Percentiles rank a stretch among this genome's conserved stretches.
These are phyloP conservation scores for Neofusicoccum laricinum DNA, from an alignment of 2,329 filamentous ascomycete species.

Conservation along the genomic window DNA sequence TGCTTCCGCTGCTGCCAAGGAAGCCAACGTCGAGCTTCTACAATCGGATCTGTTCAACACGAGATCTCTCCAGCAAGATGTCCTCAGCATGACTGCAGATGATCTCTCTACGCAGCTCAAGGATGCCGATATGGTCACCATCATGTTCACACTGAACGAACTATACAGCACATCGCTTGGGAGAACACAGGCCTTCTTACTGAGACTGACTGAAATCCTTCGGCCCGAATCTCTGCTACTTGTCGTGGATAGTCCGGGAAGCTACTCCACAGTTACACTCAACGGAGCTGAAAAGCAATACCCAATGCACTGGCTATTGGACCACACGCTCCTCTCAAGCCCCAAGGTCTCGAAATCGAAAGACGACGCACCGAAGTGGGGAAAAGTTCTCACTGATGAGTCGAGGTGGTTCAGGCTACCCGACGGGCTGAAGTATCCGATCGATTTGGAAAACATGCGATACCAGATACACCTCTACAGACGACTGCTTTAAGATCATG, in stretches of 20 bases:
- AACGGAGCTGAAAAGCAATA: conserved; percentile 61
- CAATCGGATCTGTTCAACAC: conserved; percentile 39
- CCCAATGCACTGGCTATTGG: conserved; percentile 90
- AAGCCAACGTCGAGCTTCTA: conserved; percentile 39
- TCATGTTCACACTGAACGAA: conserved; percentile 95
- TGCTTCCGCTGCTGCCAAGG: conserved; percentile 45
- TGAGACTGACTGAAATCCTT: conserved; percentile 61
- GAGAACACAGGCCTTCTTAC: conserved; percentile 73
- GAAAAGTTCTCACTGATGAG: conserved; percentile 71
- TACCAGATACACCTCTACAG: conserved; percentile 85
- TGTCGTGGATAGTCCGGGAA: conserved; percentile 89
- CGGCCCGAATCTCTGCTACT: conserved; percentile 66
- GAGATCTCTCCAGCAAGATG: conserved; percentile 42
- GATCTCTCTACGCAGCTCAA: conserved; percentile 33
- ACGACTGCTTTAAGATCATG: neutral
- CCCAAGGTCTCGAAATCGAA: conserved; percentile 14
- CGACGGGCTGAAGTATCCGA: conserved; percentile 68
- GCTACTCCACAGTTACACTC: conserved; percentile 79
- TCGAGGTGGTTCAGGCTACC: conserved; percentile 79
- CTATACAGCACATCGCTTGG: conserved; percentile 76
- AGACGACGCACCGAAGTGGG: conserved; percentile 53
- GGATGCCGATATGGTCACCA: conserved; percentile 59
- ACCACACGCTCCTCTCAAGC: conserved; percentile 67
- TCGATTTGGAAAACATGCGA: conserved; percentile 89
- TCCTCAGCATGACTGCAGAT: conserved; percentile 43